A percentile compares a stretch with the other conserved stretches of the same genome.
phyloP scores from a whole-genome alignment of 2,329 filamentous ascomycete species.

The Torrubiella hemipterigena region DNA sequence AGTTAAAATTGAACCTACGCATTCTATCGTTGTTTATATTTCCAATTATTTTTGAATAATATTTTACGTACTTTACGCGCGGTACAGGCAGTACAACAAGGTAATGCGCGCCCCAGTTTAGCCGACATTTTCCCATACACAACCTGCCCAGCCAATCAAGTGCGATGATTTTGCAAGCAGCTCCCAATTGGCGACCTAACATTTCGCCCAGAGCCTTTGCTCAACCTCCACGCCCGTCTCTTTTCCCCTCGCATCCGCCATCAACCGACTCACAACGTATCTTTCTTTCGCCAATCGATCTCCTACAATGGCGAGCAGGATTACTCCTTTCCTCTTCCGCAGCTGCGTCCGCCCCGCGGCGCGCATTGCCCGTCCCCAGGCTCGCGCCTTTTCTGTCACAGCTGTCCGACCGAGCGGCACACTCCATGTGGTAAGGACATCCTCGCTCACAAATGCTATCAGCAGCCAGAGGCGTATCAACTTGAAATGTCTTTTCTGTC shows the following conservation, averaged over 20 bases:
- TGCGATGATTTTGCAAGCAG: conserved; percentile 21
- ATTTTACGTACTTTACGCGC: no score
- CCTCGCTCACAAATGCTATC: conserved; percentile 2
- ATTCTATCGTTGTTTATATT: no score
- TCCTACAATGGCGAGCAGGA: conserved; percentile 65
- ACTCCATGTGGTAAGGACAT: conserved; percentile 49
- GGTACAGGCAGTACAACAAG: no score
- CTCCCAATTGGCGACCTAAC: conserved; percentile 11
- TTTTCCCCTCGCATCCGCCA: conserved; percentile 10
- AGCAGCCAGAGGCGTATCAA: no score
- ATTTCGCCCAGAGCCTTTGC: no score
- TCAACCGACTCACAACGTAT: conserved; percentile 10
- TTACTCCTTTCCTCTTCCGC: conserved; percentile 62
- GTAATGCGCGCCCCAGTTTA: no score
- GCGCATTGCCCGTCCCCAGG: conserved; percentile 52
- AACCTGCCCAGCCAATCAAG: conserved; percentile 16
- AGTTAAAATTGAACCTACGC: no score
- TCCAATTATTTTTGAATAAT: no score
- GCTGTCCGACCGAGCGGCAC: conserved; percentile 60
- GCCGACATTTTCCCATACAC: no score
- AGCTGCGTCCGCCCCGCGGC: conserved; percentile 53
- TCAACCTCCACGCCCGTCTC: conserved; percentile 9
- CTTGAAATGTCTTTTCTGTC: background rate
- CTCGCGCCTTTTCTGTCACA: conserved; percentile 60
- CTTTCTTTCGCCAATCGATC: conserved; percentile 7